A percentile compares a stretch with the other conserved stretches of the same genome.
Conservation (phyloP, 371 early-diverging fungal species). For the Homolaphlyctis polyrhiza region DNA sequence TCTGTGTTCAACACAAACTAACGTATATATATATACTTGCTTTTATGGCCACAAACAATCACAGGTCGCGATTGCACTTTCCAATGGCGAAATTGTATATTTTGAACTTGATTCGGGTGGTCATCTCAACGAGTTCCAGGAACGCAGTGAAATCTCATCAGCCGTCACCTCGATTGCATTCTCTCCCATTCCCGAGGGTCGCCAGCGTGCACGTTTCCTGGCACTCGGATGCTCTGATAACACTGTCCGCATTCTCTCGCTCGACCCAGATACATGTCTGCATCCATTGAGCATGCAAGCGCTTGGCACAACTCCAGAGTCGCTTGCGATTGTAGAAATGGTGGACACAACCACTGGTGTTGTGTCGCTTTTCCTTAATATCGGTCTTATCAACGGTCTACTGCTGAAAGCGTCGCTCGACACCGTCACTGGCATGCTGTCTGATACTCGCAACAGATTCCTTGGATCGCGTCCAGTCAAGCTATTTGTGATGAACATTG, state of each 20-base stretch:
- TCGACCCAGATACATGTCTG: slow-evolving; percentile 75
- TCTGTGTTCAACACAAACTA: too few species aligned
- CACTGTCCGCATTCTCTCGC: slow-evolving; percentile 82
- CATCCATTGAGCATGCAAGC: slow-evolving; percentile 79
- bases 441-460: slow-evolving; percentile 83
- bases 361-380: slow-evolving; percentile 74
- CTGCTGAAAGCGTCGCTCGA: slow-evolving; percentile 84
- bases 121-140: slow-evolving; percentile 82
- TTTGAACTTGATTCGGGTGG: slow-evolving; percentile 88
- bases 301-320: slow-evolving; percentile 49
- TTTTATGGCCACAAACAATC: slow-evolving; percentile 42
- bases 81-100: slow-evolving; percentile 81
- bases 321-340: slow-evolving; percentile 73
- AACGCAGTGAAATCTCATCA: slow-evolving; percentile 66
- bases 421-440: slow-evolving; percentile 73
- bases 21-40: neutral
- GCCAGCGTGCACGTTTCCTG: slow-evolving; percentile 71
- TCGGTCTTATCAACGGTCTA: slow-evolving; percentile 88
- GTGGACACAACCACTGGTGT: slow-evolving; percentile 51
- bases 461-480: slow-evolving; percentile 82
- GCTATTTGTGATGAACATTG: slow-evolving; percentile 63
- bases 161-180: slow-evolving; percentile 72
- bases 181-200: slow-evolving; percentile 76
- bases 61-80: slow-evolving; percentile 79
- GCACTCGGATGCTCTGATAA: slow-evolving; percentile 91